phyloP scores from a whole-genome alignment of 2,329 filamentous ascomycete species.

The Pseudogymnoascus sp. region DNA sequence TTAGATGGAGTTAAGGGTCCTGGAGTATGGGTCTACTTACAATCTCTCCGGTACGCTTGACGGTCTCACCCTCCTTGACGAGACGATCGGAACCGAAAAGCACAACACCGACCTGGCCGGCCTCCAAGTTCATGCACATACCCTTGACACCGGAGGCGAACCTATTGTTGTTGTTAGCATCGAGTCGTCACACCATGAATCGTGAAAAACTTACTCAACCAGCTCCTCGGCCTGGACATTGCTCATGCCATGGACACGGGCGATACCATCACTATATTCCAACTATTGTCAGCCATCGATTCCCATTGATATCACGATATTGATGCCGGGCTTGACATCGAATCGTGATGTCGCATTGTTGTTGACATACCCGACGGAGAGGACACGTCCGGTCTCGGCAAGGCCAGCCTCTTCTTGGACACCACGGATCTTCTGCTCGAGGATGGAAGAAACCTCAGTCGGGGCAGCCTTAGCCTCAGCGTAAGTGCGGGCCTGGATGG shows the following conservation, averaged over 20 bases:
- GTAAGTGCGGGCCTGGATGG: slow-evolving; percentile 75
- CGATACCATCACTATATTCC: slow-evolving; percentile 89
- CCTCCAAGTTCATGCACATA: slow-evolving; percentile 99
- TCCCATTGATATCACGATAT: slow-evolving; percentile 3
- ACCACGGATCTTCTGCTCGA: slow-evolving; percentile 98
- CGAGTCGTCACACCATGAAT: slow-evolving; percentile 18
- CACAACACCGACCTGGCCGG: slow-evolving; percentile 99
- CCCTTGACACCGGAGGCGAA: slow-evolving; percentile 99
- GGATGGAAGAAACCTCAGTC: slow-evolving; percentile 97
- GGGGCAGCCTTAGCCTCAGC: slow-evolving; percentile 92
- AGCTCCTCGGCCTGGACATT: slow-evolving; percentile 99
- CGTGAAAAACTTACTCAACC: slow-evolving; percentile 72
- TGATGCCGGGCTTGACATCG: background rate
- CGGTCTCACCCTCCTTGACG: slow-evolving; percentile 98
- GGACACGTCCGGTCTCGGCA: slow-evolving; percentile 96
- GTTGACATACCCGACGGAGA: slow-evolving; percentile 88
- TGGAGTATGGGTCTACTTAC: slow-evolving; percentile 48
- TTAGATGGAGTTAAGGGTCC: slow-evolving; percentile 13
- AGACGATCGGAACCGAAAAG: slow-evolving; percentile 99
- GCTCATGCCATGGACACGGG: slow-evolving; percentile 98
- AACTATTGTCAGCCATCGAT: slow-evolving; percentile 20
- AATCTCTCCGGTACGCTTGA: slow-evolving; percentile 99
- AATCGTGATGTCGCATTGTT: slow-evolving; percentile 13
- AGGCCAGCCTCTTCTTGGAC: slow-evolving; percentile 94
- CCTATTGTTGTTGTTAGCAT: slow-evolving; percentile 41